Evolutionary conservation across 2,329 filamentous ascomycete genomes (phyloP).

Genomic region (Claviceps sp.): DNA sequence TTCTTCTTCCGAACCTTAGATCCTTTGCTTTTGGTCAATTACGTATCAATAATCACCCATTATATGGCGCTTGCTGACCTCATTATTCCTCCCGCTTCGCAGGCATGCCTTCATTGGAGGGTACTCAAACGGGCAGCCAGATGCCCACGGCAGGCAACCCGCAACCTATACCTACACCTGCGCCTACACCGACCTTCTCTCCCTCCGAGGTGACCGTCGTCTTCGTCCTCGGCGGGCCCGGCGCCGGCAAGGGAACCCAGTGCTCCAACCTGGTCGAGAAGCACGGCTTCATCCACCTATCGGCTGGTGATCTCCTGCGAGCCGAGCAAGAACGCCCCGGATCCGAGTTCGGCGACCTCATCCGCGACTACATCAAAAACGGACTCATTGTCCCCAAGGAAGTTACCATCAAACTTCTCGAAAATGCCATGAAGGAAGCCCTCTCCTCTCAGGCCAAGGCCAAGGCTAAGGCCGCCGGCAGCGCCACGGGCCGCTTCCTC

Average conservation of each 20-base stretch:
- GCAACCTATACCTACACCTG: too few relatives aligned
- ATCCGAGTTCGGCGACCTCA: slow-evolving; percentile 82
- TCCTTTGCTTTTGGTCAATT: too few relatives aligned
- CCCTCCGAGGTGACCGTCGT: slow-evolving; percentile 72
- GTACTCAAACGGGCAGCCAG: slow-evolving; percentile 26
- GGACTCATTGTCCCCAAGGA: slow-evolving; percentile 98
- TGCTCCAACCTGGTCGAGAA: slow-evolving; percentile 76
- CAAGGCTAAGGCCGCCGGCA: slow-evolving; percentile 23
- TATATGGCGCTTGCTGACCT: background rate
- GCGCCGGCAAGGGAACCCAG: slow-evolving; percentile 93
- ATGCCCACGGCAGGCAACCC: slow-evolving; percentile 37
- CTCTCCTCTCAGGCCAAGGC: slow-evolving; percentile 24
- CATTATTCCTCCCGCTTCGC: slow-evolving; percentile 3
- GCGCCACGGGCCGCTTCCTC: slow-evolving; percentile 55
- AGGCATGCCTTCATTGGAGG: slow-evolving; percentile 26
- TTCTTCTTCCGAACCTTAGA: background rate
- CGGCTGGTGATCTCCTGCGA: slow-evolving; percentile 82
- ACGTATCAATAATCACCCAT: too few relatives aligned
- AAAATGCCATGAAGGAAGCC: slow-evolving; percentile 75
- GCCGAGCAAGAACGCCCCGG: slow-evolving; percentile 83
- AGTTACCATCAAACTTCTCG: slow-evolving; percentile 82
- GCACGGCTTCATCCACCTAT: slow-evolving; percentile 87
- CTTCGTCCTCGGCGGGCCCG: slow-evolving; percentile 91
- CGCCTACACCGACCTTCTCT: slow-evolving; percentile 53
- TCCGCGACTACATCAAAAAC: slow-evolving; percentile 85